Base-by-base conservation (phyloP, 139 green algal species). In the Tetradesmus lagerheimii region DNA sequence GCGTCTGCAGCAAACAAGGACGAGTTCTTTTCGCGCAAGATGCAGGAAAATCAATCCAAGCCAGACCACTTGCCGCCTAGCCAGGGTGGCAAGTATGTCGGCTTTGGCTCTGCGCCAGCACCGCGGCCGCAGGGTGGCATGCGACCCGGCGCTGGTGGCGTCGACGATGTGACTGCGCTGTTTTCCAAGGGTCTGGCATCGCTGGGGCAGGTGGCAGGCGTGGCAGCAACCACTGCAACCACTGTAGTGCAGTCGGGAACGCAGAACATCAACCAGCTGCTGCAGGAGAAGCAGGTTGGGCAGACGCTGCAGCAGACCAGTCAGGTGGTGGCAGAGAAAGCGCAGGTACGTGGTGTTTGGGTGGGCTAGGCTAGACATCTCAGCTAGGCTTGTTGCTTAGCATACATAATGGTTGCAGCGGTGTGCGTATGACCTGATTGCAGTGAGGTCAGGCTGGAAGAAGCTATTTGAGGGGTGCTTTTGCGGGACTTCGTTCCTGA, bases 21-120 rank as follows among this genome's bases (percentile, higher is more conserved):
- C 35, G 91, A 90, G 29, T 99, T 99, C 89, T 99, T 99, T 43
- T 91, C 92, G 0, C 93, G 95, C n/a, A 98, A 97, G 89, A 94
- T 95, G 85, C 92, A 95, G 91, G 96, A 99, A 87, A 99, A 99
- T 89, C 95, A 97, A 8, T 88, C 27, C 31, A 92, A 93, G 37
- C 95, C 97, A 0, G 98, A 99, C 18, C 91, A 91, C 34, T 37
- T 99, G 43, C 93, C 95, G 0, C 98, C 98, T 62, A 99, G 71
- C 93, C 97, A 99, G 94, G 97, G 98, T 41, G 98, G 98, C 78
- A 99, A 99, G 94, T 99, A 99, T 85, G 97, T 99, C 6, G 98
- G 98, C 1, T 99, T 99, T 95, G 98, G 98, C 34, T 99, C 96
- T 18, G 86, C 92, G 0, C 95, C 96, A 15, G 87, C 92, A 4